Percentiles rank a stretch among this genome's conserved stretches.
Conservation (phyloP, 805 yeast species). For the Wickerhamiella sergipiensis region DNA sequence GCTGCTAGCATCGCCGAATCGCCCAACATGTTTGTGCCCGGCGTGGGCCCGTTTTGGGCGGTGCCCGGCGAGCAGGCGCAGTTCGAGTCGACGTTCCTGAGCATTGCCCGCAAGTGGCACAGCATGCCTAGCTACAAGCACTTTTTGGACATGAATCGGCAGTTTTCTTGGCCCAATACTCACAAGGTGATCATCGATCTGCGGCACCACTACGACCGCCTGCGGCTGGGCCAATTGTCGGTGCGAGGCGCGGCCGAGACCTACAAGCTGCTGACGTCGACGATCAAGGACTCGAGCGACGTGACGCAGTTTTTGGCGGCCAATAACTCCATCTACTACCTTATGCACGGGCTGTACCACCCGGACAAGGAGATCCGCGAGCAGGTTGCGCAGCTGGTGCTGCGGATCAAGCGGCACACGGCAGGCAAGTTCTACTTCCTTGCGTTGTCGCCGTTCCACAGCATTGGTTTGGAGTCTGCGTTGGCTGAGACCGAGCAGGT, state of each 20-base stretch:
- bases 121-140: slow-evolving; percentile 16
- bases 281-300: slow-evolving; percentile 19
- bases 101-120: slow-evolving; percentile 23
- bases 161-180: slow-evolving; percentile 12
- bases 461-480: slow-evolving; percentile 6
- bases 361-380: slow-evolving; percentile 17
- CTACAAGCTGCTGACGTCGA: slow-evolving; percentile 15
- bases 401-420: slow-evolving; percentile 18
- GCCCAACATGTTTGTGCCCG: slow-evolving; percentile 11
- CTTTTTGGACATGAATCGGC: slow-evolving; percentile 7
- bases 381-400: slow-evolving; percentile 15
- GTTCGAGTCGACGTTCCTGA: slow-evolving; percentile 16
- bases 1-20: background rate
- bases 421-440: slow-evolving; percentile 20
- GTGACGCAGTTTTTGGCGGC: slow-evolving; percentile 19
- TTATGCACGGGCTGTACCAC: slow-evolving; percentile 23
- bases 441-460: slow-evolving; percentile 10
- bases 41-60: slow-evolving; percentile 24
- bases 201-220: slow-evolving; percentile 20
- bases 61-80: slow-evolving; percentile 14
- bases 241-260: slow-evolving; percentile 18
- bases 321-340: slow-evolving; percentile 17
- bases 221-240: slow-evolving; percentile 16
- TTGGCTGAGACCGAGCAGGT: background rate
- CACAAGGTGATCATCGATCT: slow-evolving; percentile 19